A percentile compares a stretch with the other conserved stretches of the same genome.
Evolutionary conservation across 1,284 basidiomycete species (phyloP).

Genomic region (Kwoniella shivajii): DNA sequence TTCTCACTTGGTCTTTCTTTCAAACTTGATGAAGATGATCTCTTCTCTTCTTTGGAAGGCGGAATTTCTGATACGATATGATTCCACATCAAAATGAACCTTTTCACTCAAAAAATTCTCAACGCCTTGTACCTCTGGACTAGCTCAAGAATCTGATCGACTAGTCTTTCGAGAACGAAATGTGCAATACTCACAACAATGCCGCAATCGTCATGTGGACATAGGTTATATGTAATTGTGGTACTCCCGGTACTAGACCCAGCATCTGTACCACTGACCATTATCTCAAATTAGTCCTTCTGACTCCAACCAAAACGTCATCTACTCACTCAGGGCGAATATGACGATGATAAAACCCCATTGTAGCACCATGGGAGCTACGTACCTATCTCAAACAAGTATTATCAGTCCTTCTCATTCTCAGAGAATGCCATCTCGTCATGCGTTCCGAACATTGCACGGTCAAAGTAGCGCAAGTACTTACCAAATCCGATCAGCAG

Average conservation of each 20-base stretch:
- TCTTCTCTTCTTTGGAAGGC: conserved; percentile 11
- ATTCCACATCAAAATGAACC: conserved; percentile 45
- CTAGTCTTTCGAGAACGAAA: too few relatives aligned
- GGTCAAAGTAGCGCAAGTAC: background rate
- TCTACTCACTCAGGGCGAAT: conserved; percentile 30
- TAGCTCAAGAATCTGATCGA: too few relatives aligned
- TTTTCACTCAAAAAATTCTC: conserved; percentile 9
- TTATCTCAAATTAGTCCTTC: too few relatives aligned
- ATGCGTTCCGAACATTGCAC: too few relatives aligned
- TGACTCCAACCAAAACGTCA: background rate
- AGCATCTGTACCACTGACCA: conserved; percentile 38
- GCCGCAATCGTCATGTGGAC: conserved; percentile 40
- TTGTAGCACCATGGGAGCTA: conserved; percentile 33
- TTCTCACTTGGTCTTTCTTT: conserved; percentile 12
- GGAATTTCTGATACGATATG: conserved; percentile 26
- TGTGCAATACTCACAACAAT: conserved; percentile 25
- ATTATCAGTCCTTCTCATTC: background rate
- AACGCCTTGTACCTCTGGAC: too few relatives aligned
- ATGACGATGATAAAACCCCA: conserved; percentile 41
- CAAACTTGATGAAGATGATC: conserved; percentile 30
- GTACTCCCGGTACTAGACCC: conserved; percentile 37
- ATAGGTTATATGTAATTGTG: conserved; percentile 39
- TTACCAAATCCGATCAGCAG: conserved; percentile 29
- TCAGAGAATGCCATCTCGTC: background rate
- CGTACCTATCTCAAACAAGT: conserved; percentile 16